Conservation (phyloP, 768 basidiomycete genomes). For the Stropharia rugosoannulata region DNA sequence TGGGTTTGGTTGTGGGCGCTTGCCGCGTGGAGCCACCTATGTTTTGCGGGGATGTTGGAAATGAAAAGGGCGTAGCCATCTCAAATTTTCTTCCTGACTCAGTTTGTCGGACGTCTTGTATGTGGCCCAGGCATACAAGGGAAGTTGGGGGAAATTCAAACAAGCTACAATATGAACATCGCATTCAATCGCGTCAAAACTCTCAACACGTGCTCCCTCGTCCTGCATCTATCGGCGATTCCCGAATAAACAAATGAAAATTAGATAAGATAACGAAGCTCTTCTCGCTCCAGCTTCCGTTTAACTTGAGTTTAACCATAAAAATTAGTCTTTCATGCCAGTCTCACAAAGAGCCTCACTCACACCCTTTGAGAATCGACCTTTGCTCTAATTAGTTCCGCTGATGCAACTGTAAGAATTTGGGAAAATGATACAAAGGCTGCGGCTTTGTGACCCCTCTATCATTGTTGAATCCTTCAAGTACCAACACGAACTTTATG, state of each 20-base stretch:
- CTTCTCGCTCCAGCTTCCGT: background rate
- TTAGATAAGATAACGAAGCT: background rate
- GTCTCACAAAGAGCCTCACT: too few species aligned
- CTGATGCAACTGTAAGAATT: too few species aligned
- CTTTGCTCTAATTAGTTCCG: too few species aligned
- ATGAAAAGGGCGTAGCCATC: slow-evolving; percentile 17
- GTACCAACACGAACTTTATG: too few species aligned
- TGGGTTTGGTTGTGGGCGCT: slow-evolving; percentile 26
- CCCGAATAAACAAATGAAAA: background rate
- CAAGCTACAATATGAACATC: slow-evolving; percentile 3
- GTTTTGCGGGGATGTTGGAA: slow-evolving; percentile 19
- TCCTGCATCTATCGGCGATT: slow-evolving; percentile 1
- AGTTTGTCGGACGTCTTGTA: background rate
- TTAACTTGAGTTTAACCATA: too few species aligned
- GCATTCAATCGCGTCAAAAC: slow-evolving; percentile 26
- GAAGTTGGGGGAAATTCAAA: slow-evolving; percentile 4
- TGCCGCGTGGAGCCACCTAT: slow-evolving; percentile 20
- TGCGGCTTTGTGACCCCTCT: too few species aligned
- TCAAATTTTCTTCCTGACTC: background rate
- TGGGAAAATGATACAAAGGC: too few species aligned
- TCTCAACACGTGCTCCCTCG: slow-evolving; percentile 22
- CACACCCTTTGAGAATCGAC: too few species aligned
- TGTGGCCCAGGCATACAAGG: slow-evolving; percentile 10
- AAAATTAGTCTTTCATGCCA: too few species aligned
- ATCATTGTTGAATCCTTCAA: too few species aligned